These are phyloP conservation scores for Naegleria fowleri DNA, from an alignment of 208 protist genomes.

Conservation along the genomic window DNA sequence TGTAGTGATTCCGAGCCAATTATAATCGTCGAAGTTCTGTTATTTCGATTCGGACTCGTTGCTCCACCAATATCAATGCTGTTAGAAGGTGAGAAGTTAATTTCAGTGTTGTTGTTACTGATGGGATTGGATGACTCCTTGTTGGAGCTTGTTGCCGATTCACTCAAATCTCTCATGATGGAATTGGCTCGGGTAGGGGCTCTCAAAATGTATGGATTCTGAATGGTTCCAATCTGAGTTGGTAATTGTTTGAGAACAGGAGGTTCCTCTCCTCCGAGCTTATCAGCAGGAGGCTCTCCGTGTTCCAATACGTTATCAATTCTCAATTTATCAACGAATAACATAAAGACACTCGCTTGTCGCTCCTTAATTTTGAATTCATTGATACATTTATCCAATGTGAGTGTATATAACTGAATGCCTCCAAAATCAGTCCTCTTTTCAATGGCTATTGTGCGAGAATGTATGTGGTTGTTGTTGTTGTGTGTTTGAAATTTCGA, in stretches of 20 bases:
- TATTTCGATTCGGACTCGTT: not conserved
- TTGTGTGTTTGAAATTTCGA: not conserved
- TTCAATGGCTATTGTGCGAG: not conserved
- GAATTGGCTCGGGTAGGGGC: not conserved
- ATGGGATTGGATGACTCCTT: not conserved
- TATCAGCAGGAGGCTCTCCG: not conserved
- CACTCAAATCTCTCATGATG: no score
- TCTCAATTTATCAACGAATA: not conserved
- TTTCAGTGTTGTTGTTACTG: not conserved
- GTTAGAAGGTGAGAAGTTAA: not conserved
- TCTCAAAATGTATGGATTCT: not conserved
- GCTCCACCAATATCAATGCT: not conserved
- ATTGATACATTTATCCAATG: not conserved
- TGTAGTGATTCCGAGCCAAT: not conserved
- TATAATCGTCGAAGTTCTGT: not conserved
- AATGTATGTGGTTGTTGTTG: no score
- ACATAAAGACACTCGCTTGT: not conserved
- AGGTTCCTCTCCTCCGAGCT: not conserved
- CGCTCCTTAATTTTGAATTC: not conserved
- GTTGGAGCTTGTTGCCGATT: not conserved
- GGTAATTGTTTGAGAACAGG: not conserved
- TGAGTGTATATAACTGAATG: not conserved
- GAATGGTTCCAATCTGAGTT: not conserved
- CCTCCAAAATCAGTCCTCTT: not conserved
- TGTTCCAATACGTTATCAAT: not conserved